Evolutionary conservation across 176 grass and related monocot species (phyloP).

Genomic region (Otatea glauca): DNA sequence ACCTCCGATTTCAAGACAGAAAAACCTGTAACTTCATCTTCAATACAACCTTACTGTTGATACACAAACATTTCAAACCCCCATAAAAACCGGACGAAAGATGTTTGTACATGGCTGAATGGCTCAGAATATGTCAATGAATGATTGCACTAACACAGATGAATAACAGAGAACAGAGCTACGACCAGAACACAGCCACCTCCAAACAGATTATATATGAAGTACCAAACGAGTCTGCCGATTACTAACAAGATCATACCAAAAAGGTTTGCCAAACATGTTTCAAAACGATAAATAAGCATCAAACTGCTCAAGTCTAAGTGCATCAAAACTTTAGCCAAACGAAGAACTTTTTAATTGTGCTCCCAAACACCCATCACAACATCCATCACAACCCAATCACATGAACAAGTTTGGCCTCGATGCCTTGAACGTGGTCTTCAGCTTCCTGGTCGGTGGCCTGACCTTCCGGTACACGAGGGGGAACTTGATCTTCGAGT

Average conservation of each 20-base stretch:
- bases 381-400: constrained; percentile 26
- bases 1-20: too few species aligned
- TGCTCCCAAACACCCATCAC: neutral
- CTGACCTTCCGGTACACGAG: constrained; percentile 75
- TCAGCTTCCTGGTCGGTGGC: constrained; percentile 74
- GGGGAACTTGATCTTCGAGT: constrained; percentile 81
- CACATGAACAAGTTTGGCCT: constrained; percentile 78
- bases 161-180: neutral
- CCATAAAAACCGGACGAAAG: neutral
- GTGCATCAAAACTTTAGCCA: constrained; percentile 38
- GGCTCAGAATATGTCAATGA: neutral
- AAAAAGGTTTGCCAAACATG: constrained; percentile 29
- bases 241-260: constrained; percentile 19
- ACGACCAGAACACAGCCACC: neutral
- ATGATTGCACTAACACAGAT: neutral
- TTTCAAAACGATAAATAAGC: constrained; percentile 24
- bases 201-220: neutral
- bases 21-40: neutral
- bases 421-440: constrained; percentile 80
- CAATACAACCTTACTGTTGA: neutral
- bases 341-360: neutral
- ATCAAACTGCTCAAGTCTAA: constrained; percentile 11
- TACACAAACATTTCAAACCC: neutral
- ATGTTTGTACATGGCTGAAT: neutral
- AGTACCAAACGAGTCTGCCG: neutral